These are phyloP conservation scores for Coniochaeta sp. DNA, from an alignment of 2,329 filamentous ascomycete genomes.

Conservation along the genomic window DNA sequence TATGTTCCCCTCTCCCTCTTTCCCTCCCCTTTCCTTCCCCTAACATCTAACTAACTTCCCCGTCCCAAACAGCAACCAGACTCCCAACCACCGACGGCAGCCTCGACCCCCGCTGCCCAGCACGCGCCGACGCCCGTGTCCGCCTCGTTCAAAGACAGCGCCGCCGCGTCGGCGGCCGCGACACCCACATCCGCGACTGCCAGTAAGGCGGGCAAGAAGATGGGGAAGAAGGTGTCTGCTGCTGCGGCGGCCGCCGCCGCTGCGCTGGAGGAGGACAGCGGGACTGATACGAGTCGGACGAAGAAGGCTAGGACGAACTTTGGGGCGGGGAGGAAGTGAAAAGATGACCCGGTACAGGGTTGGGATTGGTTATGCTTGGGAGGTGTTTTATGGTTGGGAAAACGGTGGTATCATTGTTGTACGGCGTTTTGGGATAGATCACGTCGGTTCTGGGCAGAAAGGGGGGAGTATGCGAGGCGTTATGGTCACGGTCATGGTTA, in stretches of 20 bases:
- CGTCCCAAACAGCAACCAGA: slow-evolving; percentile 23
- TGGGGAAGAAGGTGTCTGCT: slow-evolving; percentile 39
- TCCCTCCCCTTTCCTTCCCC: slow-evolving; percentile 2
- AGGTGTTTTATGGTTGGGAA: neutral
- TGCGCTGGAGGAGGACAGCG: slow-evolving; percentile 41
- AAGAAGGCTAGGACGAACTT: slow-evolving; percentile 55
- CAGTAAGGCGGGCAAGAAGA: slow-evolving; percentile 41
- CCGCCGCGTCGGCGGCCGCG: slow-evolving; percentile 39
- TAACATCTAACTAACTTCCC: neutral
- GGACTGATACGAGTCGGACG: slow-evolving; percentile 44
- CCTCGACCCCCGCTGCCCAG: slow-evolving; percentile 32
- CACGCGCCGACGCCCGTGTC: slow-evolving; percentile 50
- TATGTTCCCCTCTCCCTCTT: slow-evolving; percentile 14
- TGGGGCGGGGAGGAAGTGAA: slow-evolving; percentile 44
- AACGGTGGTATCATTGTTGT: neutral
- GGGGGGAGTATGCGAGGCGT: too few relatives aligned
- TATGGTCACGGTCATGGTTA: too few relatives aligned
- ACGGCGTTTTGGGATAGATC: too few relatives aligned
- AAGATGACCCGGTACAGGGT: neutral
- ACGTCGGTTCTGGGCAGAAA: too few relatives aligned
- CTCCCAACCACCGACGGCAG: slow-evolving; percentile 8
- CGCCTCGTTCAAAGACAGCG: slow-evolving; percentile 42
- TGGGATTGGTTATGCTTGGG: neutral
- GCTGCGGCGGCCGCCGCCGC: slow-evolving; percentile 12
- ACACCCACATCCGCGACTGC: slow-evolving; percentile 49